Base-by-base conservation (phyloP, 441 rosid species). In the Populus hybrid region DNA sequence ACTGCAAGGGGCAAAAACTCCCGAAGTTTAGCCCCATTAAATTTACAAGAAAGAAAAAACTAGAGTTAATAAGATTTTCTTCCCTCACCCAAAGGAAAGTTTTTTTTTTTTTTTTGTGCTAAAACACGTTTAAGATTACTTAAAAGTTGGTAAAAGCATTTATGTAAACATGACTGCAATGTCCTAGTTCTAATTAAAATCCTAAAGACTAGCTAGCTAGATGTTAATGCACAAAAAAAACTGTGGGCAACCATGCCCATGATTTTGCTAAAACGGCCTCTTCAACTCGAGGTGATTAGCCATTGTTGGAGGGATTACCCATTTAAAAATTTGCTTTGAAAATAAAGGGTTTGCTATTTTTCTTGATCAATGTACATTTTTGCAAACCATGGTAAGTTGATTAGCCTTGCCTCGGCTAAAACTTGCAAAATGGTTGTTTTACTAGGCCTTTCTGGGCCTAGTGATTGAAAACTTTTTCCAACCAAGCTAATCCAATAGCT, bases 371-470 rank as follows among this genome's bases (percentile, higher is more conserved):
- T 88, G 65, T 83, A 85, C 95, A 88, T 76, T 84, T 90, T 79
- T 5, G 88, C 88, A 83, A 88, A 82, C 85, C 89, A 81, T 80
- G 84, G 80, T 64, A 50, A 40, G 20, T 84, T 81, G 83, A 84
- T 88, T 88, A 89, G 92, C 93, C 87, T 87, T 85, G 73, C 86
- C 89, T 83, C 88, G 91, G 89, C 87, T 84, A 84, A 77, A 10
- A 81, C 81, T 78, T 67, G 77, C 77, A 79, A 78, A 70, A 70
- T 32, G 24, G 30, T 50, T 75, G 67, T 68, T 79, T 82, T 28
- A 26, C 74, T 69, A 81, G 66, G 82, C 85, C 85, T 82, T 81
- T 78, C 20, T 59, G 72, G 78, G 75, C 74, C 79, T 35, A 36
- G 66, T 18, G 46, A 40, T 67, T 23, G 24, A 71, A 9, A 30